Evolutionary conservation across 345 rosid genomes (phyloP).

Genomic region (Jatropha curcas): DNA sequence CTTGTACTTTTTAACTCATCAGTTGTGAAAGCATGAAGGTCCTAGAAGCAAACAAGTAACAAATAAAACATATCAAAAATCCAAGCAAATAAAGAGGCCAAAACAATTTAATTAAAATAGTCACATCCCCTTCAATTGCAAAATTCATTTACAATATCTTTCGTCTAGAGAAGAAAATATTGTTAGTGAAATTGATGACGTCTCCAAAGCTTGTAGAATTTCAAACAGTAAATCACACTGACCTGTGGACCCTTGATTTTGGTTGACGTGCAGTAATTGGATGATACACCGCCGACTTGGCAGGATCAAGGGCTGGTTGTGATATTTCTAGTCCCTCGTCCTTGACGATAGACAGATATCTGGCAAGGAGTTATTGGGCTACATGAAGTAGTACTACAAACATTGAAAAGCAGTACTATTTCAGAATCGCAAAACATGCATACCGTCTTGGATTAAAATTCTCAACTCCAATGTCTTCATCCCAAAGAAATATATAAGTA

Average conservation of each 20-base stretch:
- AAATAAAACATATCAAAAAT: not conserved
- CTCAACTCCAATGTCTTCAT: constrained; percentile 86
- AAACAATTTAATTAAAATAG: not conserved
- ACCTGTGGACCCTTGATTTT: constrained; percentile 67
- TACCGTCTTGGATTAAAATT: constrained; percentile 73
- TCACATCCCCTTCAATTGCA: not conserved
- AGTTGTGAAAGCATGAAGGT: not conserved
- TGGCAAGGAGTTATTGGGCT: constrained; percentile 21
- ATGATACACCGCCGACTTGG: constrained; percentile 71
- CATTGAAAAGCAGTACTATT: not conserved
- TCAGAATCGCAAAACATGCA: not conserved
- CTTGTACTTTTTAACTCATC: not conserved
- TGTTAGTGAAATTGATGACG: not conserved
- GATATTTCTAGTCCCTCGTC: constrained; percentile 88
- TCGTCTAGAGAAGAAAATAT: not conserved
- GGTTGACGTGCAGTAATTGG: constrained; percentile 65
- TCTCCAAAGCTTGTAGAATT: not conserved
- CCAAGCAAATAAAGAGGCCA: not conserved
- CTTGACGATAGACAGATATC: constrained; percentile 66
- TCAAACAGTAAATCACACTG: constrained; percentile 7
- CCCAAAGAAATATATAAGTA: constrained; percentile 88
- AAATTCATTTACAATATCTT: not conserved
- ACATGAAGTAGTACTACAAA: not conserved
- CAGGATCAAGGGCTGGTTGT: constrained; percentile 90
- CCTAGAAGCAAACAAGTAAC: not conserved